A percentile compares a stretch with the other conserved stretches of the same genome.
Evolutionary conservation across 176 grass and related monocot genomes (phyloP).

Genomic region (Chloris gayana): DNA sequence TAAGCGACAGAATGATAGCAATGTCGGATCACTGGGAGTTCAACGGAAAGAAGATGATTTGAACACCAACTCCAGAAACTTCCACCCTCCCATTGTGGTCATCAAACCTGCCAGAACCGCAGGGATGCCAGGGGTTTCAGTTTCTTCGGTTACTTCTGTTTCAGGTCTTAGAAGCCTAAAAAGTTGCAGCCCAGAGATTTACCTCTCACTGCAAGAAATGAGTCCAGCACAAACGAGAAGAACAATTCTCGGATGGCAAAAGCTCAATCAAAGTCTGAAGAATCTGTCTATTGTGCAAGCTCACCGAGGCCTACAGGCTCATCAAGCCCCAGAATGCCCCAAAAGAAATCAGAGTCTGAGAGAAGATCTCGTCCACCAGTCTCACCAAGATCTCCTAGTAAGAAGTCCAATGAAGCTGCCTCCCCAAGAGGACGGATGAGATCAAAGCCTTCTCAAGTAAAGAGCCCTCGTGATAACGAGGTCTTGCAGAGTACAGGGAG

Average conservation of each 20-base stretch:
- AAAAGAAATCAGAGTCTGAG: constrained; percentile 64
- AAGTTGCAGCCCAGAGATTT: constrained; percentile 48
- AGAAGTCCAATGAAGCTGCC: constrained; percentile 54
- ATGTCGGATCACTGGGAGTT: constrained; percentile 22
- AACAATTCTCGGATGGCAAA: constrained; percentile 38
- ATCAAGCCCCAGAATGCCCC: constrained; percentile 62
- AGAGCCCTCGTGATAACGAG: constrained; percentile 45
- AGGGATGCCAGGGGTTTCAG: constrained; percentile 41
- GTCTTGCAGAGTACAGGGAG: constrained; percentile 36
- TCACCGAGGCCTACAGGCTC: constrained; percentile 53
- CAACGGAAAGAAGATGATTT: constrained; percentile 20
- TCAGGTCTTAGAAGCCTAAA: constrained; percentile 53
- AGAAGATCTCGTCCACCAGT: constrained; percentile 56
- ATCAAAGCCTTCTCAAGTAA: constrained; percentile 56
- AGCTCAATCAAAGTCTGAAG: constrained; percentile 37
- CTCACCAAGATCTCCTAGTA: constrained; percentile 54
- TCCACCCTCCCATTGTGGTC: constrained; percentile 79
- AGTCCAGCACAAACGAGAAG: constrained; percentile 37
- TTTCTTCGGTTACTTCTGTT: constrained; percentile 48
- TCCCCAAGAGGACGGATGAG: constrained; percentile 70
- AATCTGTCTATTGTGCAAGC: constrained; percentile 45
- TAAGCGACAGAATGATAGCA: constrained; percentile 37
- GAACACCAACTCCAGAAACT: constrained; percentile 46
- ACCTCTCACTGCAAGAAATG: constrained; percentile 17
- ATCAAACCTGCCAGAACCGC: constrained; percentile 74